Evolutionary conservation across 1,284 basidiomycete genomes (phyloP), one percentile per base, ranked within the genome.

Genomic region (Leccinum proliferum): DNA sequence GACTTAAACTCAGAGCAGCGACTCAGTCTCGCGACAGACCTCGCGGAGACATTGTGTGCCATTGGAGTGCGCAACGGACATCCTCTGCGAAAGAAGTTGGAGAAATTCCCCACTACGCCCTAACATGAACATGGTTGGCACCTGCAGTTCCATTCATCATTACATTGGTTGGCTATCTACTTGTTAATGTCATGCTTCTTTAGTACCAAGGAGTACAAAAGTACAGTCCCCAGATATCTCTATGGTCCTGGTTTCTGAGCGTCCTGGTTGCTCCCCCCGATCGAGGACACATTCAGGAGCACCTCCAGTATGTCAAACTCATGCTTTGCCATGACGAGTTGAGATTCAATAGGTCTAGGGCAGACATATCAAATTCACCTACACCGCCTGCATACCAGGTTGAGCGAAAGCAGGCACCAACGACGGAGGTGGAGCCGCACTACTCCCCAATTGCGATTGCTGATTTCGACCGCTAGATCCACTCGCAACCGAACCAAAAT

Each of bases 51-150:
- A 55, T 73, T 91, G 66, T 77, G 78, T 63, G 75, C 77, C 48
- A 76, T 81, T 43, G 89, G 89, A 25, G 76, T 90, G 52, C 83
- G 81, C 43, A 73, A 79, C 56, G 85, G 86, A 61, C 87, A 90
- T 70, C 79, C 83, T 14, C 74, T 90, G 60, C 82, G 86, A 50
- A 89, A 84, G 73, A 85, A 79, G 66, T 69, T 91, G 62, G 85
- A 85, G 62, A 89, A 83, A 70, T 85, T 77, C 67, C 65, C 76
- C 34, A 60, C 63, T 39, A 65, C 62, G 21, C 62, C 63, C 12
- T 65, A 14, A 43, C 46, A 11, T 25, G 25, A n/a, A n/a, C n/a
- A n/a, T n/a, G n/a, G 25, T 25, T 25, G 25, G 18, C 18, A 56
- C 32, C 34, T 50, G 41, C 58, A 52, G 29, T 60, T 48, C 18